Percentiles rank a stretch among this genome's conserved stretches.
Conservation (phyloP, 2,329 filamentous ascomycete genomes). For the Cladosporium oxysporum region DNA sequence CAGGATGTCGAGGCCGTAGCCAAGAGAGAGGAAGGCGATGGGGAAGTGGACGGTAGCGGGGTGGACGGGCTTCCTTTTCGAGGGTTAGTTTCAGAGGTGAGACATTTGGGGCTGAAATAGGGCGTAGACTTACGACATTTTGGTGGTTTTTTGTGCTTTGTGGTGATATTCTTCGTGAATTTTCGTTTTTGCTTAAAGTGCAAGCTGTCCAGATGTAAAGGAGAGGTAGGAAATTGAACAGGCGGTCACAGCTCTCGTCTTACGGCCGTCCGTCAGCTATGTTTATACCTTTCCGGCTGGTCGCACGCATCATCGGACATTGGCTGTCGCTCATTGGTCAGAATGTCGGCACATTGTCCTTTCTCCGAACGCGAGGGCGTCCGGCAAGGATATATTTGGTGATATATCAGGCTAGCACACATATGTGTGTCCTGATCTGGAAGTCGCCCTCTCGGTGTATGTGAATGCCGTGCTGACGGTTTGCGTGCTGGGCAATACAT, state of each 20-base stretch:
- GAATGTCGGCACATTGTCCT: conserved; percentile 10
- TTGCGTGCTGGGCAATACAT: background rate
- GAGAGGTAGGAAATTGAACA: conserved; percentile 11
- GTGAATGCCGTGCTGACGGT: background rate
- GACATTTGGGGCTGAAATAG: background rate
- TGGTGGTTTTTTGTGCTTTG: background rate
- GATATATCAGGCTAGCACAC: background rate
- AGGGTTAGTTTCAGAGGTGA: conserved; percentile 8
- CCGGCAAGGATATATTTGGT: conserved; percentile 19
- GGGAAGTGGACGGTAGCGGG: conserved; percentile 52
- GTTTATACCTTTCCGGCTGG: conserved; percentile 15
- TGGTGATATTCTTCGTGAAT: background rate
- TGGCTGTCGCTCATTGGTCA: conserved; percentile 10
- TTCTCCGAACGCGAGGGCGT: conserved; percentile 14
- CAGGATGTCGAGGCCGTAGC: conserved; percentile 45
- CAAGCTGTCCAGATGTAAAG: background rate
- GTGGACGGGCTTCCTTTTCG: conserved; percentile 43
- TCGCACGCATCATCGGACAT: conserved; percentile 18
- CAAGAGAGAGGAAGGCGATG: conserved; percentile 47
- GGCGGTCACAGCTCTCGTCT: conserved; percentile 14
- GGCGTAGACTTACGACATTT: conserved; percentile 14
- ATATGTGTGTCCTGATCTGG: background rate
- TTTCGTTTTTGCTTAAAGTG: background rate
- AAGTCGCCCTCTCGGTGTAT: background rate
- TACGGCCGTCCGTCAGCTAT: conserved; percentile 8